Evolutionary conservation across 768 basidiomycete genomes (phyloP).

Genomic region (Austroboletus eburneus): DNA sequence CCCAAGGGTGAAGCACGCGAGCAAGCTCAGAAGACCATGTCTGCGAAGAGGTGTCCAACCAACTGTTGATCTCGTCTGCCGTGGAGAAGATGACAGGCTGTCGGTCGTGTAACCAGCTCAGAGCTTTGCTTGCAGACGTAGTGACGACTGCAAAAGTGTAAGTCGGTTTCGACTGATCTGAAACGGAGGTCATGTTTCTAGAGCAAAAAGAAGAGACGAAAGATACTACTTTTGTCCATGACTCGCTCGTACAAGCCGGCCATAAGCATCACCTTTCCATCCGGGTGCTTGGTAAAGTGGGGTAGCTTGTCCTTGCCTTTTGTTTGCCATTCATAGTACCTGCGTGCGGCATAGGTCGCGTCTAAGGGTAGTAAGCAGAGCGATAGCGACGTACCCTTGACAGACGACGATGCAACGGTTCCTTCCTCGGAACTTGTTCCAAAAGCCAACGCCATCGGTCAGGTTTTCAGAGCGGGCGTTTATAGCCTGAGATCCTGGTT

Average conservation of each 20-base stretch:
- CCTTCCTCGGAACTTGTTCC: slow-evolving; percentile 75
- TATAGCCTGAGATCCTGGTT: slow-evolving; percentile 68
- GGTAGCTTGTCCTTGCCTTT: slow-evolving; percentile 78
- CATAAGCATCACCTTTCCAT: slow-evolving; percentile 68
- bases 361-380: background rate
- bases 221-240: slow-evolving; percentile 61
- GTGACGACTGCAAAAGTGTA: slow-evolving; percentile 93
- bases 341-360: slow-evolving; percentile 21
- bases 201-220: background rate
- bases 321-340: slow-evolving; percentile 94
- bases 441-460: slow-evolving; percentile 72
- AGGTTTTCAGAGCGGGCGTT: slow-evolving; percentile 88
- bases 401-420: slow-evolving; percentile 85
- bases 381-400: slow-evolving; percentile 51
- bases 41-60: slow-evolving; percentile 76
- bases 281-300: slow-evolving; percentile 71
- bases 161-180: slow-evolving; percentile 53
- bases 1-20: slow-evolving; percentile 58
- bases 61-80: slow-evolving; percentile 54
- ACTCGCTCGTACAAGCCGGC: slow-evolving; percentile 84
- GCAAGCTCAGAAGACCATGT: slow-evolving; percentile 61
- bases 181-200: background rate
- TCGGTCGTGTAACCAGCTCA: slow-evolving; percentile 89
- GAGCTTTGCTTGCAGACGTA: slow-evolving; percentile 62
- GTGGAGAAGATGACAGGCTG: slow-evolving; percentile 77